Evolutionary conservation across 2,329 filamentous ascomycete genomes (phyloP), one percentile per base, ranked within the genome.

Genomic region (Aspergillus ibericus): DNA sequence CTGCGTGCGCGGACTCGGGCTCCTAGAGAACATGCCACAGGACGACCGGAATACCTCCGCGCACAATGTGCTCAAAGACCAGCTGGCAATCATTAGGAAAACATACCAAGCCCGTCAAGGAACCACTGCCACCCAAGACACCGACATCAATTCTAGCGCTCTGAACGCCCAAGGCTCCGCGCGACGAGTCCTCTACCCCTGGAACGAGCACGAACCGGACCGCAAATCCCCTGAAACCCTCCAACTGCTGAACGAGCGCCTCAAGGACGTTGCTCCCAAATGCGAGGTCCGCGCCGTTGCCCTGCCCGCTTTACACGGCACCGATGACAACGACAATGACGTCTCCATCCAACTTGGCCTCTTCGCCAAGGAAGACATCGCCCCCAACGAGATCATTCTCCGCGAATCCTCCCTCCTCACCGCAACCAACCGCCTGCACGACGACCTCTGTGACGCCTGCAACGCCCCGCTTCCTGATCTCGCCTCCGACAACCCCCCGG

Each of bases 401-500:
- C 80, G 85, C 49, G 95, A 99, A 71, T 90, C 89, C 60, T 95
- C 92, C 8, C 83, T 96, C 7, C 80, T 99, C 40, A 96, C 93
- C 1, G 93, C 91, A 47, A 95, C 93, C 66, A 95, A 95, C 71
- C 87, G 92, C 29, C 83, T 95, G 12, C 92, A 96, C 71, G 92
- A 96, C 62, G 83, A 89, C 4, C 83, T 93, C 29, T 98, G 93
- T 75, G 93, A 98, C 74, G 92, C 92, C 13, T 98, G 93, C 74
- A 92, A 92, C 67, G 82, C 84, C 7, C 85, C 86, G 22, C 82
- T 96, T 5, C 90, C 90, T 0, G 81, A 82, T 0, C 77, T 90
- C 35, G 75, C 69, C 0, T 67, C 72, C 9, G 59, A 63, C 4
- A 66, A 67, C 1, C 71, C 71, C 1, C 72, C 79, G 5, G 75